phyloP scores from a whole-genome alignment of 768 basidiomycete genomes.

The Boletus rufocinnamomeus region DNA sequence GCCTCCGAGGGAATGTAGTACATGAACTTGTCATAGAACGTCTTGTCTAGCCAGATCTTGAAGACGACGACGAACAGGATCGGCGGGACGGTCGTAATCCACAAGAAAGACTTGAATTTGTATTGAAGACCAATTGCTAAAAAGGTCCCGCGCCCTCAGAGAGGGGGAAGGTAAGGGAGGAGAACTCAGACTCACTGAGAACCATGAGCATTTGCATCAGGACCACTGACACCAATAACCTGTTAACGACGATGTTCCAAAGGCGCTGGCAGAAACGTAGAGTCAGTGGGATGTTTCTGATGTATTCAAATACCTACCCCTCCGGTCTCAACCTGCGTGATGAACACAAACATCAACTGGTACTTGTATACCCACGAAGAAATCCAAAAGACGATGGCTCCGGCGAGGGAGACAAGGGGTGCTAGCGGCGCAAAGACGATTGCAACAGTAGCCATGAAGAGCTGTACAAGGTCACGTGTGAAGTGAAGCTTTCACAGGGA shows the following conservation, averaged over 20 bases:
- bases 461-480: slow-evolving; percentile 36
- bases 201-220: slow-evolving; percentile 89
- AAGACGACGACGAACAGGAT: slow-evolving; percentile 75
- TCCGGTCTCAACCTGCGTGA: slow-evolving; percentile 89
- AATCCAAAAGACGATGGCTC: slow-evolving; percentile 84
- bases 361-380: slow-evolving; percentile 93
- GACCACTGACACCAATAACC: slow-evolving; percentile 72
- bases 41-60: slow-evolving; percentile 80
- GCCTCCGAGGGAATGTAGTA: slow-evolving; percentile 84
- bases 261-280: slow-evolving; percentile 55
- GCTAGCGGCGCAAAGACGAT: slow-evolving; percentile 94
- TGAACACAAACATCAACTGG: slow-evolving; percentile 92
- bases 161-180: not conserved
- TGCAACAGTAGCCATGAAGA: slow-evolving; percentile 92
- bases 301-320: slow-evolving; percentile 58
- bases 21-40: slow-evolving; percentile 67
- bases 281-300: not conserved
- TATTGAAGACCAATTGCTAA: slow-evolving; percentile 85
- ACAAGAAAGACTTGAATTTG: slow-evolving; percentile 69
- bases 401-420: slow-evolving; percentile 83
- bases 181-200: slow-evolving; percentile 62
- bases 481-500: not conserved
- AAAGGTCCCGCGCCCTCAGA: slow-evolving; percentile 2
- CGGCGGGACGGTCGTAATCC: slow-evolving; percentile 86
- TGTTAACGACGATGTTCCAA: slow-evolving; percentile 94